Base-by-base conservation (phyloP, 306 rosid genomes). In the Oxytropis ochrocephala region DNA sequence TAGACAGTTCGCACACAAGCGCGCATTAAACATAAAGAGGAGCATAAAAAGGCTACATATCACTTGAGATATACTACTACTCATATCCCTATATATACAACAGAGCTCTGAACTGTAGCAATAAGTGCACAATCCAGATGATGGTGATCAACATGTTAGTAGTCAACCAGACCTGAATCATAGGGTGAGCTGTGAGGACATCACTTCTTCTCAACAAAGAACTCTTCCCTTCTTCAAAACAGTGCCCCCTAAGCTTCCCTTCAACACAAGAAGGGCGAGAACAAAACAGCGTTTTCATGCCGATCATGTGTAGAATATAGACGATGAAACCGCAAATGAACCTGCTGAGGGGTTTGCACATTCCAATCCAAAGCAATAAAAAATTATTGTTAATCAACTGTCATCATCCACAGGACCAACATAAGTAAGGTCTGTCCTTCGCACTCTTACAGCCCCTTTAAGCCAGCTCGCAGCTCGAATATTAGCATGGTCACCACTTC, bases 381-480 rank as follows among this genome's bases (percentile, higher is more conserved):
- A 59, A 70, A 82, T 69, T 78, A 67, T 57, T 33, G 79, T 81
- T 36, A 79, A 78, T 94, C 88, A 91, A 83, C 86, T 94, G 74
- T 87, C 97, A 14, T 91, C 99, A 41, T 94, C 99, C 73, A 88
- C 80, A 0, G 89, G 79, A 49, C 99, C 99, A 75, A 91, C 73
- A 76, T 94, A 94, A 8, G 97, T 88, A 49, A 94, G 91, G 81
- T 90, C 99, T 11, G 86, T 94, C 60, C 99, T 86, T 67, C 99
- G 87, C 75, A 88, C 92, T 79, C 99, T 85, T 24, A 94, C 80
- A 12, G 96, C 82, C 66, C 99, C 99, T 75, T 86, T 94, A 10
- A 94, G 97, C 92, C 91, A 94, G 86, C 89, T 78, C 12, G 88
- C 74, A 11, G 97, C 99, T 75, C 82, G 90, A 78, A 88, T 87